phyloP scores from a whole-genome alignment of 1,284 basidiomycete genomes.

The Trichosporon inkin region DNA sequence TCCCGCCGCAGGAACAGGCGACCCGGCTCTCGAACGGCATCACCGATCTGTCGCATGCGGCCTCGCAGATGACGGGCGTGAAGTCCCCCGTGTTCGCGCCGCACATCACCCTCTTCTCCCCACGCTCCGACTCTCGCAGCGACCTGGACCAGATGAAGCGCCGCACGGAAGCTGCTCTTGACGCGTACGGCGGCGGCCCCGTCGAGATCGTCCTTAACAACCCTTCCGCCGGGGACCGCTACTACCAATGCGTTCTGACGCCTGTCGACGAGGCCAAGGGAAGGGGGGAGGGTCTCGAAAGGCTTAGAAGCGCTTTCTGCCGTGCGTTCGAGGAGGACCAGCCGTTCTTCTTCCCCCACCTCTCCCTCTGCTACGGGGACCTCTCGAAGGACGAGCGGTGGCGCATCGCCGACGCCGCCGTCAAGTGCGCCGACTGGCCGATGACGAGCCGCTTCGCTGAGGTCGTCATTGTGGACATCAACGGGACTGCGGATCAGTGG shows the following conservation, averaged over 20 bases:
- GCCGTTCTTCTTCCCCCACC: constrained; percentile 37
- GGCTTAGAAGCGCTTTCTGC: constrained; percentile 17
- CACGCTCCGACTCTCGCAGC: constrained; percentile 13
- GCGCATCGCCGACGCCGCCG: constrained; percentile 24
- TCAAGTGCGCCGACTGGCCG: constrained; percentile 6
- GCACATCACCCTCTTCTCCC: constrained; percentile 37
- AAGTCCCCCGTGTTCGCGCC: constrained; percentile 31
- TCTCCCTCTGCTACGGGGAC: constrained; percentile 39
- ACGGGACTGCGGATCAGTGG: constrained; percentile 23
- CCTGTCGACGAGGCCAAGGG: constrained; percentile 23
- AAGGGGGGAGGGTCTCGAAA: constrained; percentile 14
- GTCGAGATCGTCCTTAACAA: constrained; percentile 8
- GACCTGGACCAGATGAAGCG: not conserved
- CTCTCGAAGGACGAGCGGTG: constrained; percentile 20
- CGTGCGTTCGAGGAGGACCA: constrained; percentile 6
- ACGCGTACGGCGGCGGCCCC: not conserved
- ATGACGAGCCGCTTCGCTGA: constrained; percentile 2
- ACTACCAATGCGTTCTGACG: constrained; percentile 40
- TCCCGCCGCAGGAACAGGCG: constrained; percentile 10
- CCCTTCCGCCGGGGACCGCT: constrained; percentile 25
- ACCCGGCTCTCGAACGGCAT: constrained; percentile 20
- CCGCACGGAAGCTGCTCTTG: constrained; percentile 6
- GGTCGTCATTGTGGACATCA: constrained; percentile 20
- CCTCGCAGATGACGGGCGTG: not conserved
- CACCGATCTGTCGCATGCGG: constrained; percentile 17